Evolutionary conservation across 139 green algal genomes (phyloP).

Genomic region (Edaphochlamys debaryana): DNA sequence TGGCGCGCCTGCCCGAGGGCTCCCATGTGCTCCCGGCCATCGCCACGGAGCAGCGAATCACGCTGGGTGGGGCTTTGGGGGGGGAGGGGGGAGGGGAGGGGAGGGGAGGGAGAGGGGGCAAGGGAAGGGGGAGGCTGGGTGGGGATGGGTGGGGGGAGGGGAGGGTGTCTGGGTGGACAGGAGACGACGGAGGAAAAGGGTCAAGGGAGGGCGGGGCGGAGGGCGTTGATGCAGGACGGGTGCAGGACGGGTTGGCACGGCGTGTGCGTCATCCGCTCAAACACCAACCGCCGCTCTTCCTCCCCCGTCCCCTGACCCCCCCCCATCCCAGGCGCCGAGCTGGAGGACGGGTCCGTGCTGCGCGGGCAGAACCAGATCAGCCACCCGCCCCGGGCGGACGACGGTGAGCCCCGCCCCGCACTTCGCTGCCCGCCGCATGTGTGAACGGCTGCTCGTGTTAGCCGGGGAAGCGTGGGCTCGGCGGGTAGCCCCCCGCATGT

Average conservation of each 20-base stretch:
- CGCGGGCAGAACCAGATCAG: slow-evolving; percentile 96
- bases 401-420: background rate
- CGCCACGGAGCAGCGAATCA: slow-evolving; percentile 94
- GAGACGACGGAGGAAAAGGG: no score
- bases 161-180: background rate
- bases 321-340: slow-evolving; percentile 71
- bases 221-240: no score
- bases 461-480: no score
- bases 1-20: slow-evolving; percentile 69
- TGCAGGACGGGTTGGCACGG: no score
- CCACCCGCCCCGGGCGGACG: slow-evolving; percentile 75
- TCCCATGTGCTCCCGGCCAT: slow-evolving; percentile 91
- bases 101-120: background rate
- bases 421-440: slow-evolving; percentile 40
- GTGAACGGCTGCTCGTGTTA: no score
- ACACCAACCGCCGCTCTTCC: no score
- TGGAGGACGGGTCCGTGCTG: slow-evolving; percentile 91
- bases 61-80: slow-evolving; percentile 76
- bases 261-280: no score
- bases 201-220: no score
- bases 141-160: no score
- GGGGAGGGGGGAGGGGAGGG: background rate
- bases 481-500: no score
- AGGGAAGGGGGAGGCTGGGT: no score
- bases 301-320: no score